Evolutionary conservation across 805 yeast species (phyloP), one percentile per base, ranked within the genome.

Genomic region (Sugiyamaella smithiae): DNA sequence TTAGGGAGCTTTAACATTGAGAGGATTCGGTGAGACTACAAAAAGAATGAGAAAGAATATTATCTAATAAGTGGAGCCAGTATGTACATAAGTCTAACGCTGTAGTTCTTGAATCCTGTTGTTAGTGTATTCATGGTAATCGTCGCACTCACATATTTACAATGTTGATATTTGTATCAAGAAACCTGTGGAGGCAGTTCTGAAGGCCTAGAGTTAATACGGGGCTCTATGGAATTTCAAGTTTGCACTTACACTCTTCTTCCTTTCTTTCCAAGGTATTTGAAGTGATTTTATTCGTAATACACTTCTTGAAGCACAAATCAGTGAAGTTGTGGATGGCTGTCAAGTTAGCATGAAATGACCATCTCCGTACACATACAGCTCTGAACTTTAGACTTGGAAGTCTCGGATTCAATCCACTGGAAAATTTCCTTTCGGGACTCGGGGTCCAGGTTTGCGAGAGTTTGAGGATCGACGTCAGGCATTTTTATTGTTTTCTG

Each of bases 311-410:
- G 76, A 88, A 90, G 66, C 98, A 90, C 74, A 84, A 75, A 63
- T 88, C 90, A 23, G 97, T 89, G 77, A 88, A 88, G 61, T 76
- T 80, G 66, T 90, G 96, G 52, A 90, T 85, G 28, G 95, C 66
- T 49, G n/a, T n/a, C 54, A 42, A 11, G 33, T 40, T 40, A 40
- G 35, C 24, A 5, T 9, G 8, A 36, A 14, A 36, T 6, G 12
- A 25, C 1, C 4, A 25, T 20, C 23, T 16, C 22, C 14, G 20
- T 2, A 16, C 29, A 52, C 63, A 5, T 55, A 61, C 66, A 81
- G 71, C 78, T 76, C 67, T 88, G 96, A 25, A 90, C 87, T 69
- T 88, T 88, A 48, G 91, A 82, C 71, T 86, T 88, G 54, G 93
- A 78, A 63, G 85, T 84, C 69, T 90, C 97, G 11, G 84, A 70